Evolutionary conservation across 2,329 filamentous ascomycete species (phyloP), one percentile per base, ranked within the genome.

Genomic region (Huntiella moniliformis): DNA sequence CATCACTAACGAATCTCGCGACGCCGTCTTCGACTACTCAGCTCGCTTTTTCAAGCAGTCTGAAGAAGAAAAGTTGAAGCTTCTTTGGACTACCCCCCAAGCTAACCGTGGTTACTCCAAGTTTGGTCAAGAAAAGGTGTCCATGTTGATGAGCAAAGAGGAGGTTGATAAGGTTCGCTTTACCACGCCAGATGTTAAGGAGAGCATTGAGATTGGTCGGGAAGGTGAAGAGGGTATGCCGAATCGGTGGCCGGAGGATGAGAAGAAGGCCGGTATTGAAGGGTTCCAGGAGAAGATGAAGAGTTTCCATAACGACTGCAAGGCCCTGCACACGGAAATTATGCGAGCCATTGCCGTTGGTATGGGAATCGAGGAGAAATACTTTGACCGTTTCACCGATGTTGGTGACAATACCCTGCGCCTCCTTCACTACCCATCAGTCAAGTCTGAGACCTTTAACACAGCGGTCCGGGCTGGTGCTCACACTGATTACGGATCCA

Each of bases 271-370:
- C 31, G 34, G 28, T 13, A 42, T 70, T 38, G 55, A 54, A 7
- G 70, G 68, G 0, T 92, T 92, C 65, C 78, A 74, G 54, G 55
- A 65, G n/a, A 70, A 69, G 13, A 93, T 93, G 84, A 58, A 77
- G 42, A 61, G 61, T 3, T 95, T 95, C 60, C 82, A 80, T 53
- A 68, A 68, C n/a, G 67, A 68, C 50, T 92, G 85, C 61, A 82
- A 85, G 58, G 58, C 63, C 11, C 60, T 95, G 46, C 82, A 95
- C 59, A 66, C 74, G 22, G 67, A 86, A 52, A 72, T 93, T 15
- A 92, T 93, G 84, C 68, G 79, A 4, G 82, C 84, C 6, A 83
- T 93, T 51, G 84, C 83, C 0, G 63, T 88, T n/a, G 85, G 81
- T 0, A 76, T 93, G 73, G 78, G 71, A 0, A 64, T 91, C 12